These are phyloP conservation scores for Kodamaea fungicola DNA, from an alignment of 1,139 yeast species.

Conservation along the genomic window DNA sequence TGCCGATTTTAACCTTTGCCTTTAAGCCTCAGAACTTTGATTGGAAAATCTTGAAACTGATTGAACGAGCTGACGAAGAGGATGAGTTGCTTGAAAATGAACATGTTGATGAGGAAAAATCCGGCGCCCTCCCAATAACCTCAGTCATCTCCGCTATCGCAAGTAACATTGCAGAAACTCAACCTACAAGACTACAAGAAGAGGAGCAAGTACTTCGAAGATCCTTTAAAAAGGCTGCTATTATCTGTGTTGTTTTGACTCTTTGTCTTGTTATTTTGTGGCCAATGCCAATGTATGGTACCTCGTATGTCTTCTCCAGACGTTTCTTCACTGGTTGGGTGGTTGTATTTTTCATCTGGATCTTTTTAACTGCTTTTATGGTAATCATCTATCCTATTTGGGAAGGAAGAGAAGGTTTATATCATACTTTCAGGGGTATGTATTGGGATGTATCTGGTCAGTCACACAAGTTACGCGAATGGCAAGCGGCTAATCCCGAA, in stretches of 20 bases:
- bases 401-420: slow-evolving; percentile 67
- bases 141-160: slow-evolving; percentile 41
- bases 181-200: slow-evolving; percentile 34
- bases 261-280: slow-evolving; percentile 62
- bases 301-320: slow-evolving; percentile 66
- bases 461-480: slow-evolving; percentile 60
- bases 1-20: slow-evolving; percentile 61
- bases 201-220: slow-evolving; percentile 44
- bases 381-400: slow-evolving; percentile 61
- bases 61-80: slow-evolving; percentile 64
- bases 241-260: slow-evolving; percentile 54
- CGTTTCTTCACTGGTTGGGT: slow-evolving; percentile 82
- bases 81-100: slow-evolving; percentile 47
- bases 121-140: slow-evolving; percentile 32
- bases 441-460: slow-evolving; percentile 85
- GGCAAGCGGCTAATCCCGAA: slow-evolving; percentile 72
- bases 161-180: slow-evolving; percentile 36
- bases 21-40: slow-evolving; percentile 74
- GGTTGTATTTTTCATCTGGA: slow-evolving; percentile 70
- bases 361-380: slow-evolving; percentile 52
- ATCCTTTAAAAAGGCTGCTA: slow-evolving; percentile 55
- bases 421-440: slow-evolving; percentile 63
- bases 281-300: slow-evolving; percentile 91
- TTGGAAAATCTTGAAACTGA: slow-evolving; percentile 57
- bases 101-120: slow-evolving; percentile 16